Evolutionary conservation across 2,329 filamentous ascomycete genomes (phyloP).

Genomic region (Botrytis hyacinthi): DNA sequence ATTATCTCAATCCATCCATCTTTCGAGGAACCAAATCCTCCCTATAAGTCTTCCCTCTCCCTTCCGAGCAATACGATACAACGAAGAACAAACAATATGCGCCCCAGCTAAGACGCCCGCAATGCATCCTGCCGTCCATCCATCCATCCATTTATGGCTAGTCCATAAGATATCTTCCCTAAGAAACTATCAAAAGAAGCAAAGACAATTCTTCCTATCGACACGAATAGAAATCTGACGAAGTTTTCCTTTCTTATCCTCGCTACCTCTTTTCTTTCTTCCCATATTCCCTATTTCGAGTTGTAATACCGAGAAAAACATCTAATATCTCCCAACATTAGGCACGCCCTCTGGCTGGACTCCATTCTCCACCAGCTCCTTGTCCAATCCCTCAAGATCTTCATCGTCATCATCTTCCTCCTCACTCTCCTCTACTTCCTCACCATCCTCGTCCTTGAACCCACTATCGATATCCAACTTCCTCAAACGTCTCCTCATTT

Average conservation of each 20-base stretch:
- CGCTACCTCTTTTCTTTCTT: background rate
- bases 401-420: constrained; percentile 49
- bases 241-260: constrained; percentile 1
- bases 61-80: constrained; percentile 6
- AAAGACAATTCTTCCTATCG: constrained; percentile 12
- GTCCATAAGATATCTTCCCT: constrained; percentile 9
- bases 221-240: constrained; percentile 16
- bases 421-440: constrained; percentile 54
- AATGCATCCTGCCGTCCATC: constrained; percentile 23
- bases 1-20: constrained; percentile 6
- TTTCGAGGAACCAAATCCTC: background rate
- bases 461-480: constrained; percentile 73
- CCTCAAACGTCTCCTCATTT: constrained; percentile 75
- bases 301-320: background rate
- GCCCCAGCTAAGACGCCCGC: constrained; percentile 25
- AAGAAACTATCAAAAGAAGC: constrained; percentile 21
- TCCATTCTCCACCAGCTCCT: constrained; percentile 2
- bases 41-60: background rate
- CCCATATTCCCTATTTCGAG: background rate
- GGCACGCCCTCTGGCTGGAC: constrained; percentile 2
- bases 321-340: background rate
- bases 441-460: constrained; percentile 68
- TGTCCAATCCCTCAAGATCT: constrained; percentile 24
- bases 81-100: constrained; percentile 19
- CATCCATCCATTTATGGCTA: background rate